A percentile compares a stretch with the other conserved stretches of the same genome.
These are phyloP conservation scores for Selenicereus undatus DNA, from an alignment of 148 eudicot genomes.

Conservation along the genomic window DNA sequence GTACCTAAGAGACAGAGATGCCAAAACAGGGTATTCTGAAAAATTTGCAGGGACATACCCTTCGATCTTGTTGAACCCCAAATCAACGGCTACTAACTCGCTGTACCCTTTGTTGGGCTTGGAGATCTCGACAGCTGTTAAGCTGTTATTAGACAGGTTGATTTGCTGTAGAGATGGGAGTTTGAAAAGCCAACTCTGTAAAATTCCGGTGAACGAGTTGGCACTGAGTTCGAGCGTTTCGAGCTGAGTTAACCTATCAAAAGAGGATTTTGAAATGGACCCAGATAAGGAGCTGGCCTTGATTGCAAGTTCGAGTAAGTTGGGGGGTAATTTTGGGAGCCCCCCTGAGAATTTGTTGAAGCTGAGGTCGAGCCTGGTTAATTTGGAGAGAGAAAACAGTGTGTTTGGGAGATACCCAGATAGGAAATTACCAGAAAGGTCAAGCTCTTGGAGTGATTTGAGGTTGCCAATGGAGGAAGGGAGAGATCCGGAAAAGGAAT, in stretches of 20 bases:
- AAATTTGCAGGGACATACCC: slow-evolving; percentile 52
- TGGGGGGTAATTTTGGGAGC: slow-evolving; percentile 55
- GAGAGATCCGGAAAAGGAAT: slow-evolving; percentile 54
- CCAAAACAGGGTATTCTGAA: slow-evolving; percentile 40
- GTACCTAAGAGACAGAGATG: slow-evolving; percentile 58
- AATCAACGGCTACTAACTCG: slow-evolving; percentile 59
- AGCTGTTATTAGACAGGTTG: slow-evolving; percentile 56
- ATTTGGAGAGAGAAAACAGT: slow-evolving; percentile 28
- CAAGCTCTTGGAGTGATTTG: slow-evolving; percentile 43
- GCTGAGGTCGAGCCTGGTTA: slow-evolving; percentile 61
- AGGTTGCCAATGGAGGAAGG: slow-evolving; percentile 38
- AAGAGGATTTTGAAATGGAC: slow-evolving; percentile 30
- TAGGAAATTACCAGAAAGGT: slow-evolving; percentile 56
- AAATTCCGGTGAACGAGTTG: slow-evolving; percentile 49
- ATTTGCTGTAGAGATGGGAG: slow-evolving; percentile 61
- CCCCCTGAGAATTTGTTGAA: slow-evolving; percentile 59
- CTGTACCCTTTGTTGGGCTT: slow-evolving; percentile 27
- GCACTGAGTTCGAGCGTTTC: slow-evolving; percentile 65
- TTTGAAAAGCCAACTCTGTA: slow-evolving; percentile 52
- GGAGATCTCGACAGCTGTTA: slow-evolving; percentile 55
- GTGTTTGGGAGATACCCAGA: slow-evolving; percentile 46
- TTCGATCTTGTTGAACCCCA: slow-evolving; percentile 56
- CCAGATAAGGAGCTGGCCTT: slow-evolving; percentile 61
- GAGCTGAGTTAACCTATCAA: slow-evolving; percentile 44
- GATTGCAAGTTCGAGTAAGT: slow-evolving; percentile 44